Evolutionary conservation across 2,329 filamentous ascomycete species (phyloP).

Genomic region (Alternaria consortialis): DNA sequence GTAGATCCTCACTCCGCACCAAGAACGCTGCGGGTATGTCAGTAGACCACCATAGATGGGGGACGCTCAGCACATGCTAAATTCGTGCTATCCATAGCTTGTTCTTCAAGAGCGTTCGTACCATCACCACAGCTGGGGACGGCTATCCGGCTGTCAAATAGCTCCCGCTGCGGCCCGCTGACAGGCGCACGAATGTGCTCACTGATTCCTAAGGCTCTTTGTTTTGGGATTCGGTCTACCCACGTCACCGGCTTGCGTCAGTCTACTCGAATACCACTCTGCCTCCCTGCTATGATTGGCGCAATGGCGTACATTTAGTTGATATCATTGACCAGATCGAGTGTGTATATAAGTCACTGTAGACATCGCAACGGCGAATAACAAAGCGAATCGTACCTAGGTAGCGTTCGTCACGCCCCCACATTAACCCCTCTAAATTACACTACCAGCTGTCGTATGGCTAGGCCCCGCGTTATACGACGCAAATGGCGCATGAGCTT

Average conservation of each 20-base stretch:
- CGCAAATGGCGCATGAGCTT: background rate
- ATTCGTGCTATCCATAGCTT: too few species aligned
- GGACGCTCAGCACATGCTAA: too few species aligned
- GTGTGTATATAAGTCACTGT: background rate
- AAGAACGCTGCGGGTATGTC: background rate
- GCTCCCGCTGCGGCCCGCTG: too few species aligned
- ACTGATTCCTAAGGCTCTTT: too few species aligned
- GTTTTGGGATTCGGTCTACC: background rate
- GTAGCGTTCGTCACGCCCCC: background rate
- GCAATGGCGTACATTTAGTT: background rate
- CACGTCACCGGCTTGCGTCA: background rate
- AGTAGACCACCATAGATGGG: background rate
- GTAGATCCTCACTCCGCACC: background rate
- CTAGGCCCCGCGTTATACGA: background rate
- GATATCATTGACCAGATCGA: background rate
- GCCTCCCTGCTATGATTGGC: background rate
- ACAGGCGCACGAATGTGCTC: too few species aligned
- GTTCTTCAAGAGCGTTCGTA: too few species aligned
- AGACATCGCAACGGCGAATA: background rate
- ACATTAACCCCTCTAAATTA: background rate
- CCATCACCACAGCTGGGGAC: too few species aligned
- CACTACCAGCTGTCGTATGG: background rate
- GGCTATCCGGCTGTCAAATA: too few species aligned
- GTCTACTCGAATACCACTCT: background rate
- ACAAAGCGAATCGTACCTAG: too few species aligned